Evolutionary conservation across 495 filamentous ascomycete species (phyloP), one percentile per base, ranked within the genome.

Genomic region (Pyrenula aspistea): DNA sequence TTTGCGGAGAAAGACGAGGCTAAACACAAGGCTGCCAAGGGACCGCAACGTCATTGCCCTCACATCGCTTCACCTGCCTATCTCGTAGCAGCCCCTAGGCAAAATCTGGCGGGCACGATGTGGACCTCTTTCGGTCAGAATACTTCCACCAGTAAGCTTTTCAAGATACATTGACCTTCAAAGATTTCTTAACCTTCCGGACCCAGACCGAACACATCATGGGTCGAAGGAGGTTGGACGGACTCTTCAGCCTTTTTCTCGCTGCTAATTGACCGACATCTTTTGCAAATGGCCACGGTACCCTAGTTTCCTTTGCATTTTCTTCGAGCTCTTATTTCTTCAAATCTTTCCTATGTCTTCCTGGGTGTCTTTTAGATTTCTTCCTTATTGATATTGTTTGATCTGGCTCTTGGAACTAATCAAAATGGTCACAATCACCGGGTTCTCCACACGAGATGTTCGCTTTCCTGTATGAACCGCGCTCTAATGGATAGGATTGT

Each of bases 371-470:
- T n/a, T n/a, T n/a, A n/a, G n/a, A n/a, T n/a, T n/a, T n/a, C n/a
- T n/a, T n/a, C n/a, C n/a, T n/a, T n/a, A n/a, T n/a, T n/a, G n/a
- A n/a, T n/a, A n/a, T n/a, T n/a, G n/a, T n/a, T n/a, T n/a, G n/a
- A n/a, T n/a, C n/a, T n/a, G n/a, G n/a, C n/a, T n/a, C n/a, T n/a
- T n/a, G n/a, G 20, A 48, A 22, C 22, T 19, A 49, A 50, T 25
- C 51, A 72, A 56, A 62, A 83, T 79, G 77, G 83, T 94, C 62
- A 92, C 84, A 25, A 92, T 96, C 70, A 92, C 87, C 55, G 78
- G 83, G 56, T 88, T 82, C 67, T 78, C 77, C 60, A 91, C 88
- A 51, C 80, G 87, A 61, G 91, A 96, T 73, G 87, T 96, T 67
- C 83, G 91, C 65, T 96, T 96, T 74, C 91, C 91, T 31, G 83